Evolutionary conservation across 441 rosid genomes (phyloP), one percentile per base, ranked within the genome.

Genomic region (Euphorbia celastroides): DNA sequence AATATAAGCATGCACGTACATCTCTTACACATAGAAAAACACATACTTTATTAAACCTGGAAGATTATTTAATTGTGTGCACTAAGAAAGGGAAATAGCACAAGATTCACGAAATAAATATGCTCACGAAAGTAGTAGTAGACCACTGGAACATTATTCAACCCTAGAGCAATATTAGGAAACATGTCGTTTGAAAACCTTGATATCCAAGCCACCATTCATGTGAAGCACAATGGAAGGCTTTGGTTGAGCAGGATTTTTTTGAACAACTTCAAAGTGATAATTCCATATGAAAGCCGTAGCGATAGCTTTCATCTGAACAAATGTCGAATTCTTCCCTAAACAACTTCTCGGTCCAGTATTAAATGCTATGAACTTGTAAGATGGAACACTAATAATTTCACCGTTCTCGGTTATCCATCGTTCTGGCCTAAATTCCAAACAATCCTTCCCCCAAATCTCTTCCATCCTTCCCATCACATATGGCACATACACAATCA

Each of bases 401-500:
- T 25, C 59, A 8, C 76, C 78, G 30, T 26, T 9, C 17, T 62
- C 52, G 7, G 75, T 57, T 22, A 80, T 41, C 83, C 83, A 77
- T 60, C 83, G 77, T 63, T 80, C 77, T 6, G 81, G 83, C 60
- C 67, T 74, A 71, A 80, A 80, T 25, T 77, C 83, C 46, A 52
- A 20, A 64, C 79, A 80, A 68, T 77, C 82, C 17, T 71, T 25
- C 0, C 80, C 82, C 84, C 82, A 78, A 8, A 75, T 62, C 1
- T 57, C 64, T 62, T 74, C 52, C 80, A 75, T 78, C 0, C 68
- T 65, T 65, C 68, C 59, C 32, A 52, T 32, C 7, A 59, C 0
- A n/a, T 65, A 51, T 22, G 60, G 25, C 12, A 67, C 63, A 30
- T 64, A 56, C 1, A 71, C 11, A 5, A 80, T 30, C 7, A 51